phyloP scores from a whole-genome alignment of 176 grass and related monocot species.

The Bothriochloa decipiens region DNA sequence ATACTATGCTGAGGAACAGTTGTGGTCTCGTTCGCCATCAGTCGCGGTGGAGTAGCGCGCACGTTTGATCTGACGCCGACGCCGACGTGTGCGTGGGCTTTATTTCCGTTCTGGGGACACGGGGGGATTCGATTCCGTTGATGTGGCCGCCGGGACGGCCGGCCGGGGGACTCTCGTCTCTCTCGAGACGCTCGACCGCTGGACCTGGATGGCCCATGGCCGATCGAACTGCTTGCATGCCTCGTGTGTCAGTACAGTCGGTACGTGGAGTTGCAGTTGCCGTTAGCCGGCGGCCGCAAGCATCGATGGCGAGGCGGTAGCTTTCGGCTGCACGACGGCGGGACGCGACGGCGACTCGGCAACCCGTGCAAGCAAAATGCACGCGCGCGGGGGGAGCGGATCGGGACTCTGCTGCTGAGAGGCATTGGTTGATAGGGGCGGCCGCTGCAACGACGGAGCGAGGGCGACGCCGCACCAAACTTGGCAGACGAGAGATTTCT shows the following conservation, averaged over 20 bases:
- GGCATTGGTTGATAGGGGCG: not conserved
- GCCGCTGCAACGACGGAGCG: conserved; percentile 4
- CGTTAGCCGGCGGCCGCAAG: not conserved
- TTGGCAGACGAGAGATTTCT: not conserved
- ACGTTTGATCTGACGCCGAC: not conserved
- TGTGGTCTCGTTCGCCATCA: not conserved
- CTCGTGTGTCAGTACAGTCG: not conserved
- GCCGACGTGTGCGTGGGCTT: not conserved
- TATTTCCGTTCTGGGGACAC: conserved; percentile 14
- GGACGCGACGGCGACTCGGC: conserved; percentile 47
- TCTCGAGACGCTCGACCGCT: not conserved
- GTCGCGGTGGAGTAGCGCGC: conserved; percentile 11
- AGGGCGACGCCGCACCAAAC: conserved; percentile 42
- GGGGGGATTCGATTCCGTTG: not conserved
- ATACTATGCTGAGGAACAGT: not conserved
- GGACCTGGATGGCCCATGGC: not conserved
- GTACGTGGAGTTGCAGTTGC: not conserved
- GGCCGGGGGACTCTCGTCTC: not conserved
- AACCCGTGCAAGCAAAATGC: conserved; percentile 37
- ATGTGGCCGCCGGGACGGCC: not conserved
- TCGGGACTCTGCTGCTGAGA: not conserved
- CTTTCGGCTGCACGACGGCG: conserved; percentile 31
- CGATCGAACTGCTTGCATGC: not conserved
- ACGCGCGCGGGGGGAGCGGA: not conserved
- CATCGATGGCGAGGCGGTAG: conserved; percentile 29